Evolutionary conservation across 176 grass and related monocot species (phyloP), one percentile per base, ranked within the genome.

Genomic region (Olyra latifolia): DNA sequence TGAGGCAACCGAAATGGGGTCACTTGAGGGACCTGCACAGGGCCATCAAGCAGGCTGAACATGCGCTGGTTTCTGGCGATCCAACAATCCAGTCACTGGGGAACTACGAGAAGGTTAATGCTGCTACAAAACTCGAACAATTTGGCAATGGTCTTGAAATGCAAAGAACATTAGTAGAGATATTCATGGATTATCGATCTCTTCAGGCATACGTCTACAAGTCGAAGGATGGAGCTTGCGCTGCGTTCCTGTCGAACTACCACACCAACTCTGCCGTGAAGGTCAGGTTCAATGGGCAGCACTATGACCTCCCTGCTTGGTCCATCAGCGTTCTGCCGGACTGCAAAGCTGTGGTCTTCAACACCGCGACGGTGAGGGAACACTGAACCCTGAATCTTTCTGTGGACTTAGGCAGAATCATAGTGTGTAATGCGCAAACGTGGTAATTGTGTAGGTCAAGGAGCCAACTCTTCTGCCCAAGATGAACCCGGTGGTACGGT

Each of bases 1-100:
- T 88, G 66, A 93, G 92, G 75, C 88, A 95, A 63, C 95, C 95
- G 0, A 98, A 98, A 91, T 98, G 92, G 92, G 92, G 95, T 45
- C 95, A 98, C 83, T 77, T 98, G 84, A 92, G 86, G 80, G 92
- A 98, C 68, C 83, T 98, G 81, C 95, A 98, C 75, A 91, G 83
- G 68, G 95, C 92, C 53, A 98, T 98, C 88, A 98, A 95, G 83
- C 72, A 89, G 58, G 86, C 83, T 6, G 95, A 98, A 69, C 81
- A 86, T 19, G 83, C 64, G 0, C 76, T 95, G 13, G 66, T 98
- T 40, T 93, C 92, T 4, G 81, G 82, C 1, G 90, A 98, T 74
- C 95, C 82, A 4, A 93, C 72, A 3, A 55, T 94, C 8, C 66
- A 85, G 39, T 77, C 78, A 27, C 74, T 98, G 0, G 95, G 95